These are phyloP conservation scores for Hymenotorrendiella dingleyae DNA, from an alignment of 2,329 filamentous ascomycete species.

Conservation along the genomic window DNA sequence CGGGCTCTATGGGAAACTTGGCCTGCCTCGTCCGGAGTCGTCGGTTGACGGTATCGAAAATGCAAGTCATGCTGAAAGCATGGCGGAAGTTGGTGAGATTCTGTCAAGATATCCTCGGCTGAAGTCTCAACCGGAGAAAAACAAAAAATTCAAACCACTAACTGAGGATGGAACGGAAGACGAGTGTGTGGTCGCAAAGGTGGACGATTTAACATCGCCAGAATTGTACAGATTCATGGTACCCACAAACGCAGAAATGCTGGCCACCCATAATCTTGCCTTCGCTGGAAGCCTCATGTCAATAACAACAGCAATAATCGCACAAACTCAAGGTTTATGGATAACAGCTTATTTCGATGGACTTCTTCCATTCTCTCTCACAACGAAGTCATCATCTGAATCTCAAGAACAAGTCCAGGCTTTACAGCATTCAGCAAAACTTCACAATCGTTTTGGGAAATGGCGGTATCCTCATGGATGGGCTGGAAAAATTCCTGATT, in stretches of 20 bases:
- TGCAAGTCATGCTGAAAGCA: not conserved
- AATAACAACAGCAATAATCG: constrained; percentile 37
- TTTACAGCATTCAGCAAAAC: constrained; percentile 48
- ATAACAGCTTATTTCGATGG: constrained; percentile 58
- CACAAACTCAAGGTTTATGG: constrained; percentile 53
- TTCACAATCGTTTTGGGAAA: constrained; percentile 63
- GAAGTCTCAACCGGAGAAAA: constrained; percentile 43
- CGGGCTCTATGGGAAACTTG: constrained; percentile 41
- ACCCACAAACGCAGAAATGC: constrained; percentile 35
- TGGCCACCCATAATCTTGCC: constrained; percentile 37
- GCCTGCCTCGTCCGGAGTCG: constrained; percentile 42
- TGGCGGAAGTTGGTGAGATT: constrained; percentile 47
- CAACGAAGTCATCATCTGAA: constrained; percentile 21
- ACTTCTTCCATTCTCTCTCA: constrained; percentile 16
- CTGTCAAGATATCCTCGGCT: constrained; percentile 47
- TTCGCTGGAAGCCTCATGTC: constrained; percentile 42
- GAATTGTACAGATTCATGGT: constrained; percentile 42
- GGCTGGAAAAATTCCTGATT: constrained; percentile 57
- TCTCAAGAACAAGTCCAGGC: constrained; percentile 20
- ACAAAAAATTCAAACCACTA: constrained; percentile 40
- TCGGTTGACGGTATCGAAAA: constrained; percentile 22
- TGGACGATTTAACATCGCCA: not conserved
- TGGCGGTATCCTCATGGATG: constrained; percentile 64
- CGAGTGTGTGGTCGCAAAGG: not conserved
- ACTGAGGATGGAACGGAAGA: constrained; percentile 20